A percentile compares a stretch with the other conserved stretches of the same genome.
Conservation (phyloP, 129 eudicot genomes). For the Silybum marianum region DNA sequence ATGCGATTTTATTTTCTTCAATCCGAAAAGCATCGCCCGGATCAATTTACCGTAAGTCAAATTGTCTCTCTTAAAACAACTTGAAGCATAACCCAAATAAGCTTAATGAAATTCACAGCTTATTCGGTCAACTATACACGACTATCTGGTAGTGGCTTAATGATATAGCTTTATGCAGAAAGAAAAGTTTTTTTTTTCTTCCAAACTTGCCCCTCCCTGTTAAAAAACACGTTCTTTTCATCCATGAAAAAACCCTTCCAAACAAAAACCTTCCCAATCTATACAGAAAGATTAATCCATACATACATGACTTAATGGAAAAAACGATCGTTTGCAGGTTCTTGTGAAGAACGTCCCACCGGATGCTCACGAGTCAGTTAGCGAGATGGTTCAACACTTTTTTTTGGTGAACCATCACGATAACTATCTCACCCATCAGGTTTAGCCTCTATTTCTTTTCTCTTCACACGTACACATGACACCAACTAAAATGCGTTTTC, state of each 20-base stretch:
- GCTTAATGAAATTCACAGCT: too few relatives aligned
- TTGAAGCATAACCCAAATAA: neutral
- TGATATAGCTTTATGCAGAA: too few relatives aligned
- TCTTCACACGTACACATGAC: neutral
- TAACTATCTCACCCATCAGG: constrained; percentile 94
- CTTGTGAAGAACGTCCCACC: constrained; percentile 84
- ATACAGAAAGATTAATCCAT: too few relatives aligned
- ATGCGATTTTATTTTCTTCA: constrained; percentile 89
- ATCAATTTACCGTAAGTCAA: constrained; percentile 83
- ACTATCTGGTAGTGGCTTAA: too few relatives aligned
- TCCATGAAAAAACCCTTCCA: too few relatives aligned
- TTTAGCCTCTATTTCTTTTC: constrained; percentile 5
- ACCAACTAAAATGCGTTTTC: neutral
- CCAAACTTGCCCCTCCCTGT: too few relatives aligned
- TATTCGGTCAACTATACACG: too few relatives aligned
- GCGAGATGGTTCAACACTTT: constrained; percentile 82
- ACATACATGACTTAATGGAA: neutral
- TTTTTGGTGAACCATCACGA: constrained; percentile 93
- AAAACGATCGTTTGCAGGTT: constrained; percentile 53
- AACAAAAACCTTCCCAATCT: too few relatives aligned
- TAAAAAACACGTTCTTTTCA: too few relatives aligned
- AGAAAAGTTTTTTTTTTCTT: too few relatives aligned
- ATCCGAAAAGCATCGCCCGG: constrained; percentile 84
- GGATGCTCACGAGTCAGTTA: constrained; percentile 79
- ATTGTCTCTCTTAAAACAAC: constrained; percentile 1